phyloP scores from a whole-genome alignment of 106 monocot genomes.

The Xerophyta viscosa region DNA sequence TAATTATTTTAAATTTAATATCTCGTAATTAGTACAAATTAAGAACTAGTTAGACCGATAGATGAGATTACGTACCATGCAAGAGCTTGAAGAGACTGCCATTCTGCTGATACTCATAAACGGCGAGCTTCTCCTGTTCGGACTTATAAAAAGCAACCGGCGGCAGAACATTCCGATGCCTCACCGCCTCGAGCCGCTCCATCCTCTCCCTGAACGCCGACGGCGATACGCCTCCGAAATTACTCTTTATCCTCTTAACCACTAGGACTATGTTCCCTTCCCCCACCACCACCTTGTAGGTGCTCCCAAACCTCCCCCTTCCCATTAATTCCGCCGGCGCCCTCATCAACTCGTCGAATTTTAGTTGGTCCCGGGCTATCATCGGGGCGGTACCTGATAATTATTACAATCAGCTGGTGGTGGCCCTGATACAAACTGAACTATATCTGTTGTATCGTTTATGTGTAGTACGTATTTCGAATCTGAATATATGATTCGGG shows the following conservation, averaged over 20 bases:
- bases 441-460: too few species aligned
- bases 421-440: not conserved
- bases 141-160: conserved; percentile 40
- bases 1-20: not conserved
- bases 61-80: conserved; percentile 22
- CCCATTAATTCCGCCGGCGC: conserved; percentile 52
- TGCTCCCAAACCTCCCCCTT: conserved; percentile 32
- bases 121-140: conserved; percentile 56
- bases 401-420: conserved; percentile 14
- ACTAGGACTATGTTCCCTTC: conserved; percentile 15
- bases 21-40: not conserved
- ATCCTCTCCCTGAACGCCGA: conserved; percentile 36
- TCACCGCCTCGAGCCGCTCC: conserved; percentile 17
- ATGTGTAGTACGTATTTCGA: not conserved
- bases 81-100: conserved; percentile 49
- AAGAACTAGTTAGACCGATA: not conserved
- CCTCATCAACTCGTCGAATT: conserved; percentile 38
- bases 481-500: too few species aligned
- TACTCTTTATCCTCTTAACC: conserved; percentile 51
- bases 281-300: conserved; percentile 34
- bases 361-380: conserved; percentile 6
- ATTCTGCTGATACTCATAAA: conserved; percentile 38
- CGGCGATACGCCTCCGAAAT: conserved; percentile 1
- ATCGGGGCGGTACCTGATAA: conserved; percentile 10
- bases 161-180: conserved; percentile 26